These are phyloP conservation scores for Diaporthe ilicicola DNA, from an alignment of 2,329 filamentous ascomycete genomes.

Conservation along the genomic window DNA sequence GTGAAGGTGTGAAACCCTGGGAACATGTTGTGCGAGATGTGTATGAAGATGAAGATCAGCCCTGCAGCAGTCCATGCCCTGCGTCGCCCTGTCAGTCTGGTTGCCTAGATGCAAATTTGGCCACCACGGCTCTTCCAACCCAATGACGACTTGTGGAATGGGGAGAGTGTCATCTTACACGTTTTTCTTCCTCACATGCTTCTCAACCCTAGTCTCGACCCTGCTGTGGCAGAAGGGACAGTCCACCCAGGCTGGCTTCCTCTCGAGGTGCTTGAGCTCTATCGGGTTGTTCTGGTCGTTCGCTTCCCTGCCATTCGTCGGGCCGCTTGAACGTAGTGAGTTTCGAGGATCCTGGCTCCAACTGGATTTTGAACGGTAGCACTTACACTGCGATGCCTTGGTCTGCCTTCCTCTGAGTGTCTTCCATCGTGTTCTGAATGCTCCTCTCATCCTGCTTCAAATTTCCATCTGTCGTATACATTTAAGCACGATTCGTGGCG, in stretches of 20 bases:
- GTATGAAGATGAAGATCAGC: not conserved
- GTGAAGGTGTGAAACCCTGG: not conserved
- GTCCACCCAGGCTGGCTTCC: conserved; percentile 2
- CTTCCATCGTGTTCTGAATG: not conserved
- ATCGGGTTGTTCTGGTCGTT: not conserved
- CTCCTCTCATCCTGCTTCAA: not conserved
- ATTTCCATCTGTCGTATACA: not conserved
- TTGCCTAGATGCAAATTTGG: not conserved
- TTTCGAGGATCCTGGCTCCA: not conserved
- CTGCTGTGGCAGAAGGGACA: not conserved
- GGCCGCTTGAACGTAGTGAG: not conserved
- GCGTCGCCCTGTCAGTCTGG: not conserved
- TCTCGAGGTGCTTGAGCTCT: not conserved
- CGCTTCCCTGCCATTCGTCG: not conserved
- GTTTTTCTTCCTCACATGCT: not conserved
- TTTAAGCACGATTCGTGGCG: not conserved
- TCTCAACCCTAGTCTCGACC: not conserved
- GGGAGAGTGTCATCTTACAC: not conserved
- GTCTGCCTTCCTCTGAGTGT: not conserved
- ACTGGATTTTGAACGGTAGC: too few species aligned
- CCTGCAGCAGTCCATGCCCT: not conserved
- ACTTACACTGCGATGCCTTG: not conserved
- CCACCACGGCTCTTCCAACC: not conserved
- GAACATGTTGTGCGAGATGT: not conserved
- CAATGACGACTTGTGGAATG: not conserved